phyloP scores from a whole-genome alignment of 495 filamentous ascomycete genomes.

The Xylaria scruposa region DNA sequence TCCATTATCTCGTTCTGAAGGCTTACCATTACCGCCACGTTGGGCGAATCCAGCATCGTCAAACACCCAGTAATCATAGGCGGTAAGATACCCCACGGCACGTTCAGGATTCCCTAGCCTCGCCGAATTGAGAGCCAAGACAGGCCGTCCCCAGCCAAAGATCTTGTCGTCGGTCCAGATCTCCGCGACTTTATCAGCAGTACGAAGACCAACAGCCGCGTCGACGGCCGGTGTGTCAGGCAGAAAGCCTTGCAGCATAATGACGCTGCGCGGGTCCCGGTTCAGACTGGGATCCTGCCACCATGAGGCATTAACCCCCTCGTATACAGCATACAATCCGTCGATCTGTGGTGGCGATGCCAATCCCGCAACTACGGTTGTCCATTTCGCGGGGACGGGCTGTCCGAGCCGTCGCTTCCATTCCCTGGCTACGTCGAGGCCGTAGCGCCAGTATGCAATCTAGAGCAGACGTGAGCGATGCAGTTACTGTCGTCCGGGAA shows the following conservation, averaged over 20 bases:
- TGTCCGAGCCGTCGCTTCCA: conserved; percentile 44
- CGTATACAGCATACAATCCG: conserved; percentile 47
- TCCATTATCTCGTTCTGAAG: conserved; percentile 1
- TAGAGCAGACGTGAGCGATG: conserved; percentile 30
- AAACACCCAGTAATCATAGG: conserved; percentile 46
- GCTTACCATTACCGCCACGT: conserved; percentile 39
- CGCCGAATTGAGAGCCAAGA: conserved; percentile 48
- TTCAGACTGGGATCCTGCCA: conserved; percentile 39
- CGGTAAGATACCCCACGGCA: conserved; percentile 45
- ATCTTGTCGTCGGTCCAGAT: conserved; percentile 50
- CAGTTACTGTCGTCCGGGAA: too few species aligned
- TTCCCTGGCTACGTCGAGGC: conserved; percentile 41
- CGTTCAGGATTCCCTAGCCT: conserved; percentile 41
- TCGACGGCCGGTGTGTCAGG: conserved; percentile 46
- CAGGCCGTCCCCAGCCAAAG: conserved; percentile 51
- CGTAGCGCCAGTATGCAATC: conserved; percentile 57
- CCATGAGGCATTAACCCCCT: conserved; percentile 50
- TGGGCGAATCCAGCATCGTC: conserved; percentile 51
- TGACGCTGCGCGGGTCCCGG: conserved; percentile 48
- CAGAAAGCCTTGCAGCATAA: conserved; percentile 47
- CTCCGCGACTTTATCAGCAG: conserved; percentile 42
- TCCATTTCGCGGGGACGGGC: conserved; percentile 44
- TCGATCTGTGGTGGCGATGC: conserved; percentile 45
- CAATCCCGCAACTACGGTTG: conserved; percentile 42
- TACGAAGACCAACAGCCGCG: conserved; percentile 40